These are phyloP conservation scores for Vicia villosa DNA, from an alignment of 306 rosid genomes.

Conservation along the genomic window DNA sequence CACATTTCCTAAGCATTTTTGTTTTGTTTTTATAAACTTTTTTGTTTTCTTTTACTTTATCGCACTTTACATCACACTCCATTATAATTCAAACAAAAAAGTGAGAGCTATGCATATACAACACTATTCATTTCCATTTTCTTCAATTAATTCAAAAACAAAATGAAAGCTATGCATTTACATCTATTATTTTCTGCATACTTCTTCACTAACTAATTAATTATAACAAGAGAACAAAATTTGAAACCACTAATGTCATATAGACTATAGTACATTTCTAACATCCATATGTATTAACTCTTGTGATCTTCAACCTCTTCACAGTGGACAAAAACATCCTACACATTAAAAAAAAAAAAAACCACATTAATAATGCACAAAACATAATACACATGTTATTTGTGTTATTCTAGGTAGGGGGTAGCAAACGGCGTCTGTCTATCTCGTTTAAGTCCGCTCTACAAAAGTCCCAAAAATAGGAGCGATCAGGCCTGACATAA, in stretches of 20 bases:
- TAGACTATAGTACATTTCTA: background rate
- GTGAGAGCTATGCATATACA: constrained; percentile 9
- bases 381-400: background rate
- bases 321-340: constrained; percentile 75
- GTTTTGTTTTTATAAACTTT: too few relatives aligned
- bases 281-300: constrained; percentile 52
- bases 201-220: constrained; percentile 23
- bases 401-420: background rate
- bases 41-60: too few relatives aligned
- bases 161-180: constrained; percentile 44
- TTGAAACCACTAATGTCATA: constrained; percentile 17
- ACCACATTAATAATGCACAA: constrained; percentile 9
- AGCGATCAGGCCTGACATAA: too few relatives aligned
- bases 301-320: constrained; percentile 74
- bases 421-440: too few relatives aligned
- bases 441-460: too few relatives aligned
- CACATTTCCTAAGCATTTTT: too few relatives aligned
- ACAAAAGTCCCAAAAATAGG: too few relatives aligned
- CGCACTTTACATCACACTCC: too few relatives aligned
- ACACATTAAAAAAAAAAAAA: constrained; percentile 13
- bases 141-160: constrained; percentile 17
- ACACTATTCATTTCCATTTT: constrained; percentile 17
- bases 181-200: constrained; percentile 37
- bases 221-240: constrained; percentile 37
- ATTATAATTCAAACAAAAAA: too few relatives aligned